Evolutionary conservation across 1,284 basidiomycete genomes (phyloP), one percentile per base, ranked within the genome.

Genomic region (Cystobasidiaceae sp.): DNA sequence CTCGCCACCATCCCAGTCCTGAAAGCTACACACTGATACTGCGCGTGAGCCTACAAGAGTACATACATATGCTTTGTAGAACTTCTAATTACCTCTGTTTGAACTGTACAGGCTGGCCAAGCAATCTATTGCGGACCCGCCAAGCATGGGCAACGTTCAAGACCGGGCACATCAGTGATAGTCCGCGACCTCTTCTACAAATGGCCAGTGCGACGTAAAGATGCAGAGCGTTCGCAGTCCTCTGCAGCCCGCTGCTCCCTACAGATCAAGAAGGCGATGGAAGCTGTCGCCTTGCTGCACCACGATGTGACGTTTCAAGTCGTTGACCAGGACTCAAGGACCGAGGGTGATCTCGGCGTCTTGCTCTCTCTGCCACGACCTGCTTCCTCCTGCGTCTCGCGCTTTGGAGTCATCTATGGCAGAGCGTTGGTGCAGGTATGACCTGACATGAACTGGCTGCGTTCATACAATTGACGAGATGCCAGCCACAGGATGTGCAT

Each of bases 121-220:
- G 78, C 75, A 13, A 74, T 92, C n/a, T 89, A 88, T 73, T 77
- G 79, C 30, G 90, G 90, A 0, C 81, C 84, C 33, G 84, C 89
- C 2, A 78, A 85, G 43, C 83, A 87, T 28, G 85, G 87, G 88
- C 80, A 82, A 68, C 79, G 85, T 72, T 85, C 87, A 74, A 77
- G 79, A 1, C 77, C 82, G 4, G 92, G 92, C 3, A 93, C 91
- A 3, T 85, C 83, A 9, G 85, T 93, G 41, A 85, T 82, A 70
- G 81, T 93, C 39, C 84, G 88, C 21, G 92, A 94, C 74, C 84
- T 88, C 3, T 96, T 93, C 75, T 88, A 87, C 74, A 90, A 88
- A 72, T 82, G 90, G 50, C 89, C 89, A 41, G 84, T 92, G 66
- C 85, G 72, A 13, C 70, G 72, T 4, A 71, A 65, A 32, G 52